phyloP scores from a whole-genome alignment of 495 filamentous ascomycete species.

The Lasiosphaeria miniovina region DNA sequence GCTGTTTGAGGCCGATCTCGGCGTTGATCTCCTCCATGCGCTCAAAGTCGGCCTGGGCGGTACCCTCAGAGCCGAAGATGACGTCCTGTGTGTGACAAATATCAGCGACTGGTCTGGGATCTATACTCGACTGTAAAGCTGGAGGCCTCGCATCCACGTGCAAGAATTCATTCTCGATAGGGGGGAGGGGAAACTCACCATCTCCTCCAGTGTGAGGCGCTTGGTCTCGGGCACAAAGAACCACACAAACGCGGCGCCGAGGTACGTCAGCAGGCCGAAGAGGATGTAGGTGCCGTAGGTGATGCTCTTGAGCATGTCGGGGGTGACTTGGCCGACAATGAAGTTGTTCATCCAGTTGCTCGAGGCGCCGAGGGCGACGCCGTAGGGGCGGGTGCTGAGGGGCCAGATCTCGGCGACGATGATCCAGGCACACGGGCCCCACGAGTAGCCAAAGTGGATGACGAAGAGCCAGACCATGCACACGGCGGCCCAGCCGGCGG shows the following conservation, averaged over 20 bases:
- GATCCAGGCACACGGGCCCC: slow-evolving; percentile 71
- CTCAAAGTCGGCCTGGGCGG: slow-evolving; percentile 67
- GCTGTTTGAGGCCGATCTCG: slow-evolving; percentile 60
- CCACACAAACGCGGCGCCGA: slow-evolving; percentile 69
- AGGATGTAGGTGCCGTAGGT: slow-evolving; percentile 78
- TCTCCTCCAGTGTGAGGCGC: slow-evolving; percentile 56
- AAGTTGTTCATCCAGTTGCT: slow-evolving; percentile 56
- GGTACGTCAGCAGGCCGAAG: slow-evolving; percentile 67
- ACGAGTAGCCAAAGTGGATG: slow-evolving; percentile 74
- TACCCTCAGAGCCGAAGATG: slow-evolving; percentile 70
- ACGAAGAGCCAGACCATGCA: slow-evolving; percentile 83
- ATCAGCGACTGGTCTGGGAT: slow-evolving; percentile 28
- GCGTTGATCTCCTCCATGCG: slow-evolving; percentile 70
- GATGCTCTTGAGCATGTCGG: slow-evolving; percentile 67
- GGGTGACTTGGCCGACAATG: slow-evolving; percentile 69
- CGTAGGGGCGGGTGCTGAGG: slow-evolving; percentile 67
- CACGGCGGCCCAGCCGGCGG: slow-evolving; percentile 74
- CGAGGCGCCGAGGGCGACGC: slow-evolving; percentile 66
- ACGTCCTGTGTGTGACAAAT: slow-evolving; percentile 54
- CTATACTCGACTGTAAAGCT: background rate
- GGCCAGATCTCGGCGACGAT: slow-evolving; percentile 76
- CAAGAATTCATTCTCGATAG: slow-evolving; percentile 6
- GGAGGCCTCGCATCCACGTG: too few species aligned
- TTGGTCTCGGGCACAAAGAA: slow-evolving; percentile 77
- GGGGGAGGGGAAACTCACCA: slow-evolving; percentile 36